These are phyloP conservation scores for Tolypocladium pustulatum DNA, from an alignment of 2,329 filamentous ascomycete species.

Conservation along the genomic window DNA sequence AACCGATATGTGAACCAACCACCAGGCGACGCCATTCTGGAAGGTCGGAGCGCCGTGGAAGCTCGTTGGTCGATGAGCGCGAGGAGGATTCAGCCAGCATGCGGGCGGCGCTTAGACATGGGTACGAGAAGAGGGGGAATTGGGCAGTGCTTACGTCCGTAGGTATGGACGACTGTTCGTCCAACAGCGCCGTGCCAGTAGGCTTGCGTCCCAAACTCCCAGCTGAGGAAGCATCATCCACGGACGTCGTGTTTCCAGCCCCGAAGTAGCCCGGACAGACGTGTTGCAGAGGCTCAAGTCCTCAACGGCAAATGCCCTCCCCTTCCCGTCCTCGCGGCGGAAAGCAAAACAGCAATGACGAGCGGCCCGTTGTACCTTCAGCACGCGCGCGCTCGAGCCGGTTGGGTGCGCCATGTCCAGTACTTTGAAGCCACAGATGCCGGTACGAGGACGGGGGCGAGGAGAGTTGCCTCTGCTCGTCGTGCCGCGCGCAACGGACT, in stretches of 20 bases:
- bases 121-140: background rate
- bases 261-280: background rate
- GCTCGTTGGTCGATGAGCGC: constrained; percentile 7
- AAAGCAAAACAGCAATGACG: background rate
- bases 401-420: background rate
- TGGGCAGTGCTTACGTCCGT: background rate
- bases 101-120: constrained; percentile 9
- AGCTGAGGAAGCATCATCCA: background rate
- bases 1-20: background rate
- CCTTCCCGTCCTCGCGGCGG: background rate
- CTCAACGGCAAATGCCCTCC: background rate
- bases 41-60: constrained; percentile 2
- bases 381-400: background rate
- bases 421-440: background rate
- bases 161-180: background rate
- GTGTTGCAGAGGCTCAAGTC: background rate
- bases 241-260: background rate
- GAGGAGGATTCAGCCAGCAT: constrained; percentile 3
- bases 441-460: background rate
- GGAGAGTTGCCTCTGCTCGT: constrained; percentile 4
- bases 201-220: background rate
- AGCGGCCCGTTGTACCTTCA: background rate
- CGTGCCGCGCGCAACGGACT: constrained; percentile 9
- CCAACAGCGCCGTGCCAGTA: background rate
- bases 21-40: background rate